A percentile compares a stretch with the other conserved stretches of the same genome.
phyloP scores from a whole-genome alignment of 345 rosid genomes.

The Chamaenerion angustifolium region DNA sequence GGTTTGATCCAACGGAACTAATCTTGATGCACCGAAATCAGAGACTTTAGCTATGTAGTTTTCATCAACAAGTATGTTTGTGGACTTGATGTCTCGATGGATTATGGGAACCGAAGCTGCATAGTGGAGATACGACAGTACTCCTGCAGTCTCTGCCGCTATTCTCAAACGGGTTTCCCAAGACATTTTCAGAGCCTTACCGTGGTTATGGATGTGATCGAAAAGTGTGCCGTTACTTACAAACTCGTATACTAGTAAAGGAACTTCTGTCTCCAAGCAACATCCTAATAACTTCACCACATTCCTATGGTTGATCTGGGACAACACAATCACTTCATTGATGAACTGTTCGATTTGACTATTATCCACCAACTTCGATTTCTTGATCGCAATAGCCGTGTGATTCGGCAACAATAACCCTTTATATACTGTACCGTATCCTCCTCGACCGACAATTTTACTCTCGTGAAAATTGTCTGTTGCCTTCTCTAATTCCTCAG shows the following conservation, averaged over 20 bases:
- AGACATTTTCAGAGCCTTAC: slow-evolving; percentile 8
- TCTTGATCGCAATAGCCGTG: slow-evolving; percentile 28
- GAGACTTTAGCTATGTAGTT: slow-evolving; percentile 25
- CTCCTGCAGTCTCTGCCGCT: slow-evolving; percentile 20
- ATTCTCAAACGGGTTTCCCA: slow-evolving; percentile 27
- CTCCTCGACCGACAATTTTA: slow-evolving; percentile 27
- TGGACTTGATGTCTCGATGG: slow-evolving; percentile 27
- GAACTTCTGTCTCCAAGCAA: slow-evolving; percentile 36
- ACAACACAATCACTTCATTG: slow-evolving; percentile 31
- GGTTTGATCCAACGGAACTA: slow-evolving; percentile 25
- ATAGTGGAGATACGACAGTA: slow-evolving; percentile 22
- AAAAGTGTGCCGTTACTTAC: slow-evolving; percentile 27
- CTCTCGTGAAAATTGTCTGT: slow-evolving; percentile 21
- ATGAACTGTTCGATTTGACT: slow-evolving; percentile 34
- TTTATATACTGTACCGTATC: slow-evolving; percentile 32
- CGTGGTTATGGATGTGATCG: slow-evolving; percentile 20
- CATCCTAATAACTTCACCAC: slow-evolving; percentile 39
- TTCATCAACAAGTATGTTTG: slow-evolving; percentile 32
- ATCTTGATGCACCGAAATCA: slow-evolving; percentile 37
- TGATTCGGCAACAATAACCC: slow-evolving; percentile 20
- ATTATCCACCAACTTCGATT: slow-evolving; percentile 20
- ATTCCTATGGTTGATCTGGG: slow-evolving; percentile 32
- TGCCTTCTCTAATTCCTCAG: slow-evolving; percentile 25
- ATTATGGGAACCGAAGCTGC: slow-evolving; percentile 21
- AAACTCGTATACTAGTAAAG: slow-evolving; percentile 29